phyloP scores from a whole-genome alignment of 176 grass and related monocot species.

The Poa annua region DNA sequence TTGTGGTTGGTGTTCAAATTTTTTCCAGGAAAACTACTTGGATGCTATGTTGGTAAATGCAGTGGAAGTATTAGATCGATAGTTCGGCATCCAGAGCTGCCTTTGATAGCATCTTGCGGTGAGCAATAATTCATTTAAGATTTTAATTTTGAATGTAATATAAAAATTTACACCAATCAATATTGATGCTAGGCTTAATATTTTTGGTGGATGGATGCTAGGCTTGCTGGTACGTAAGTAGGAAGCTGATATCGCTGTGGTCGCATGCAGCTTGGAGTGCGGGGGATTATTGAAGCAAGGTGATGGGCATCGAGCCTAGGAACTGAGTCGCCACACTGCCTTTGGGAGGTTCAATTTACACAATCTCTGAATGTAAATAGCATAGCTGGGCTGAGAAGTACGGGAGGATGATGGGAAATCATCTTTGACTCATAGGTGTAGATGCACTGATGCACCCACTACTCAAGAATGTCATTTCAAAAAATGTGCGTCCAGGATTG shows the following conservation, averaged over 20 bases:
- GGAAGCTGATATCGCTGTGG: background rate
- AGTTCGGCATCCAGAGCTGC: slow-evolving; percentile 72
- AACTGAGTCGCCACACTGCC: background rate
- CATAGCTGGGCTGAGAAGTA: background rate
- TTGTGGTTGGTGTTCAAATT: slow-evolving; percentile 11
- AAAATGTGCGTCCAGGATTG: too few species aligned
- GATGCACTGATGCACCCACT: too few species aligned
- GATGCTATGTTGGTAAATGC: slow-evolving; percentile 93
- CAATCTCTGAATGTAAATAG: background rate
- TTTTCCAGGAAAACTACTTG: slow-evolving; percentile 78
- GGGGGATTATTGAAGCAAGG: background rate
- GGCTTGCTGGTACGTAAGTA: background rate
- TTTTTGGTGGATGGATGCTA: background rate
- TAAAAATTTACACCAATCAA: background rate
- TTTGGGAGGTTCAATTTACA: background rate
- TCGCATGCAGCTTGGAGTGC: background rate
- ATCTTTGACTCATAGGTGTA: too few species aligned
- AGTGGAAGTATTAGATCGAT: slow-evolving; percentile 98
- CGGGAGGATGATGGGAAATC: background rate
- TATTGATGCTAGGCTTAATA: too few species aligned
- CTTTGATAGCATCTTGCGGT: slow-evolving; percentile 96
- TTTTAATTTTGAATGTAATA: slow-evolving; percentile 5
- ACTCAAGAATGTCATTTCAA: too few species aligned
- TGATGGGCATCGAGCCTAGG: background rate
- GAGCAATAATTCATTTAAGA: slow-evolving; percentile 41